These are phyloP conservation scores for Alternaria sp. DNA, from an alignment of 2,329 filamentous ascomycete species.

Conservation along the genomic window DNA sequence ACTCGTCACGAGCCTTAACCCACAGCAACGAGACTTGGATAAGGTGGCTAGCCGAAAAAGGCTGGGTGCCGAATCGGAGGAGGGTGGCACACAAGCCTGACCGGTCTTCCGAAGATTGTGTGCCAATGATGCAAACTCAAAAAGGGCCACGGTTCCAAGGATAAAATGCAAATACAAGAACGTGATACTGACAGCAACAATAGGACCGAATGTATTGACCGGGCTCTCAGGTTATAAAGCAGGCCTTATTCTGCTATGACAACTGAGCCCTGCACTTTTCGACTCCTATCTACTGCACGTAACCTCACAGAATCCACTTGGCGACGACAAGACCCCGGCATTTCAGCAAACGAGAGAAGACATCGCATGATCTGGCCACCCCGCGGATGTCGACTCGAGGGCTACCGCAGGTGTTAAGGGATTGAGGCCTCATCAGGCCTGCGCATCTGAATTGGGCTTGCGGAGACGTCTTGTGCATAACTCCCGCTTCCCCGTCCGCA, in stretches of 20 bases:
- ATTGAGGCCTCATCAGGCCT: not conserved
- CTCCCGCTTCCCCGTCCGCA: conserved; percentile 14
- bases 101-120: not conserved
- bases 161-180: conserved; percentile 7
- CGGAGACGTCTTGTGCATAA: not conserved
- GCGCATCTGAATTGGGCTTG: conserved; percentile 3
- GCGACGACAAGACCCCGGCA: conserved; percentile 1
- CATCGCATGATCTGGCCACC: conserved; percentile 2
- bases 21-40: not conserved
- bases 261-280: not conserved
- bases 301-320: not conserved
- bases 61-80: not conserved
- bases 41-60: not conserved
- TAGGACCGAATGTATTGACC: conserved; percentile 23
- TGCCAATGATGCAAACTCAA: not conserved
- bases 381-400: not conserved
- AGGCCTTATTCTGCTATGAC: conserved; percentile 8
- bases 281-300: conserved; percentile 7
- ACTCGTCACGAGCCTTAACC: not conserved
- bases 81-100: not conserved
- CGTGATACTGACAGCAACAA: conserved; percentile 12
- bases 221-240: conserved; percentile 21
- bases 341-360: conserved; percentile 6
- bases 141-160: conserved; percentile 6
- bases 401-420: conserved; percentile 14